Evolutionary conservation across 108 stramenopile species (phyloP).

Genomic region (Stephanodiscus triporus): DNA sequence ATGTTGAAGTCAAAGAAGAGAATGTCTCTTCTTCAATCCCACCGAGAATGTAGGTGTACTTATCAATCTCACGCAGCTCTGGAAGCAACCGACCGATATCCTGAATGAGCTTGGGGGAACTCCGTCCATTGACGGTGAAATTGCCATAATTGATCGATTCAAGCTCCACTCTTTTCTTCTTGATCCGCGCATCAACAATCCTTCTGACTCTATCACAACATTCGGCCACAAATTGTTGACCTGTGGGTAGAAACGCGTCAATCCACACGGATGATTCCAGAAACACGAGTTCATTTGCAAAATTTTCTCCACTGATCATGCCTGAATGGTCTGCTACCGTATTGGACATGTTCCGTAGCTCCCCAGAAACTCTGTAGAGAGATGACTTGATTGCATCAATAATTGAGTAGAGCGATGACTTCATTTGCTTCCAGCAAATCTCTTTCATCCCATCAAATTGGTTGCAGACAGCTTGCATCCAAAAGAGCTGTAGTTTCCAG

Average conservation of each 20-base stretch:
- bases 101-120: neutral
- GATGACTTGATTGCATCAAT: conserved; percentile 18
- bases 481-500: conserved; percentile 13
- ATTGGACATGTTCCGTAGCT: conserved; percentile 23
- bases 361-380: conserved; percentile 23
- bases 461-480: conserved; percentile 22
- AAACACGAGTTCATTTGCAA: conserved; percentile 15
- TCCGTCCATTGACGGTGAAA: neutral
- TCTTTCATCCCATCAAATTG: conserved; percentile 14
- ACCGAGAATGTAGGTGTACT: neutral
- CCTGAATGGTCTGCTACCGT: conserved; percentile 24
- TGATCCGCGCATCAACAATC: conserved; percentile 8
- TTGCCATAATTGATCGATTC: neutral
- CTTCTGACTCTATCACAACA: conserved; percentile 19
- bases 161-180: conserved; percentile 24
- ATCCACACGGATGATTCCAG: conserved; percentile 29
- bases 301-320: conserved; percentile 28
- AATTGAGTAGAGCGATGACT: neutral
- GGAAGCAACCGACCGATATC: conserved; percentile 27
- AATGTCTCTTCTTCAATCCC: neutral
- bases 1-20: neutral
- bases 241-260: conserved; percentile 22
- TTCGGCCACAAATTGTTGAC: conserved; percentile 19
- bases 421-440: conserved; percentile 1
- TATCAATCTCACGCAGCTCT: conserved; percentile 33